Conservation (phyloP, 208 protist species). For the Leishmania aethiopica region DNA sequence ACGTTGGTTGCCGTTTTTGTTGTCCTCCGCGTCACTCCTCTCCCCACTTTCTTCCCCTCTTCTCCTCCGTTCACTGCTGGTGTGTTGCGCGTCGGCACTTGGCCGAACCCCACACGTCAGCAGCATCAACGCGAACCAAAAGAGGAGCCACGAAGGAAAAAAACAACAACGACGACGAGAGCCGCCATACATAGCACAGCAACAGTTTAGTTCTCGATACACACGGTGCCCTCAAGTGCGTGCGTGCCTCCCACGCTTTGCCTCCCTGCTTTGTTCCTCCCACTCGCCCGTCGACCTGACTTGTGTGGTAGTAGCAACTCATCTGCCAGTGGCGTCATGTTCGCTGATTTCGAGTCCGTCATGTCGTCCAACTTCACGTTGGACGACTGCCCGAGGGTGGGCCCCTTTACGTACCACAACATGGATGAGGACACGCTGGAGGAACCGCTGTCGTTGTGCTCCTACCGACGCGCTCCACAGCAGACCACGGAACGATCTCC, state of each 20-base stretch:
- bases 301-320: not conserved
- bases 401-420: conserved; percentile 88
- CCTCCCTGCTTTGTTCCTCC: not conserved
- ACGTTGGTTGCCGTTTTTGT: not conserved
- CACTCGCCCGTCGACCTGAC: not conserved
- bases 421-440: conserved; percentile 25
- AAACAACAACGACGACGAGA: not conserved
- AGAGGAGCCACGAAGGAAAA: not conserved
- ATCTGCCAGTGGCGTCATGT: conserved; percentile 35
- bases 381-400: conserved; percentile 76
- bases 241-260: not conserved
- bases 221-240: not conserved
- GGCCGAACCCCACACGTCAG: not conserved
- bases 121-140: not conserved
- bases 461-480: conserved; percentile 30
- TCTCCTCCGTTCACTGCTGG: not conserved
- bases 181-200: not conserved
- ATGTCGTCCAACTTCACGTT: conserved; percentile 78
- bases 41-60: not conserved
- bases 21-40: not conserved
- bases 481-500: conserved; percentile 27
- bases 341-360: conserved; percentile 69
- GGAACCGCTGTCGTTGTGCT: conserved; percentile 21
- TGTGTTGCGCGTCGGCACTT: not conserved
- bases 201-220: too few relatives aligned